These are phyloP conservation scores for Leptographium radiaticola DNA, from an alignment of 2,329 filamentous ascomycete genomes.

Conservation along the genomic window DNA sequence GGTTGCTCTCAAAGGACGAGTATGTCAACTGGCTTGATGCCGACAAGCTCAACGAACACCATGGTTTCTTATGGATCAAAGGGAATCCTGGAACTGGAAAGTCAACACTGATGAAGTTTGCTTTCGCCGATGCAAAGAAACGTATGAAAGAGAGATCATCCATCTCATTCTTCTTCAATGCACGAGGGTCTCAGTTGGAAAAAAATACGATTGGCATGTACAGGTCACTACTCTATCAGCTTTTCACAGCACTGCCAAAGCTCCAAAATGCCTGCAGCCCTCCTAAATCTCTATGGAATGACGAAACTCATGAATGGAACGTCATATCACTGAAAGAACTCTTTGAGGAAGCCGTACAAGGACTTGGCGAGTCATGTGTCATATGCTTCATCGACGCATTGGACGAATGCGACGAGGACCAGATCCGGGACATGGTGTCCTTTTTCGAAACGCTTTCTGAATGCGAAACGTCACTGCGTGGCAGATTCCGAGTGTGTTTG, in stretches of 20 bases:
- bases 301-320: constrained; percentile 3
- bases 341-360: constrained; percentile 9
- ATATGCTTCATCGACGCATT: constrained; percentile 27
- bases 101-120: constrained; percentile 7
- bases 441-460: constrained; percentile 25
- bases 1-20: not conserved
- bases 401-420: constrained; percentile 32
- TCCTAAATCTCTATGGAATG: not conserved
- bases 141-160: constrained; percentile 2
- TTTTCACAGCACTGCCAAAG: constrained; percentile 11
- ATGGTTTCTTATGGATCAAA: not conserved
- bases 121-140: constrained; percentile 24
- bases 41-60: not conserved
- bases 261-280: constrained; percentile 14
- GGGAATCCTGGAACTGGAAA: constrained; percentile 26
- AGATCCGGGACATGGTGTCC: constrained; percentile 28
- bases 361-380: constrained; percentile 6
- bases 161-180: constrained; percentile 35
- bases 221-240: constrained; percentile 30
- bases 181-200: constrained; percentile 27
- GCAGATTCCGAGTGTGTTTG: constrained; percentile 23
- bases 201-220: constrained; percentile 32
- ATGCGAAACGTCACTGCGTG: constrained; percentile 14
- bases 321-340: constrained; percentile 4
- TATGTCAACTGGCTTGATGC: not conserved